Conservation (phyloP, 2,329 filamentous ascomycete genomes). For the Cordyceps javanica region DNA sequence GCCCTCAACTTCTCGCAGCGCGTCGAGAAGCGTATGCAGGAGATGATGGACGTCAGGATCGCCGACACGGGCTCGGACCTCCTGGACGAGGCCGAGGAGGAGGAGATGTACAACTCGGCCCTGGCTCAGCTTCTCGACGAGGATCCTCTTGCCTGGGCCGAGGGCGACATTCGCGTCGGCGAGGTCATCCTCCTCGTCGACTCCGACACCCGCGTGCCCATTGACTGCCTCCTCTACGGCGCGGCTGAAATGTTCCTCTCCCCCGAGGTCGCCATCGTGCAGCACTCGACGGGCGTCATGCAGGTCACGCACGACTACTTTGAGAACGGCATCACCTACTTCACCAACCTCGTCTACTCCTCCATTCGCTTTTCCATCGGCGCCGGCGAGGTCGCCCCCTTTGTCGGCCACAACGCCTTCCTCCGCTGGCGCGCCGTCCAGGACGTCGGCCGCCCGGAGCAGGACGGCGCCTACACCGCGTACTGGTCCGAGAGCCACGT, state of each 20-base stretch:
- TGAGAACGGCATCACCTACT: slow-evolving; percentile 68
- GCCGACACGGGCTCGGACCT: slow-evolving; percentile 16
- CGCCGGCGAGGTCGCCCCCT: slow-evolving; percentile 66
- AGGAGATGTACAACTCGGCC: slow-evolving; percentile 42
- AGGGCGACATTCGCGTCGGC: slow-evolving; percentile 54
- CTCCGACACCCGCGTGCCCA: slow-evolving; percentile 62
- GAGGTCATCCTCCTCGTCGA: slow-evolving; percentile 64
- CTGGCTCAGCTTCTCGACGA: slow-evolving; percentile 46
- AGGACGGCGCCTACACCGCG: slow-evolving; percentile 52
- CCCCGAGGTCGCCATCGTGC: slow-evolving; percentile 64
- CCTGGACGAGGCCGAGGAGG: slow-evolving; percentile 27
- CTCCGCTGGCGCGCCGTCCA: slow-evolving; percentile 55
- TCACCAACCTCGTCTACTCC: slow-evolving; percentile 72
- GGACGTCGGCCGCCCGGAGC: slow-evolving; percentile 34
- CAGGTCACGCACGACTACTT: slow-evolving; percentile 67
- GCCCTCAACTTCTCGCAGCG: slow-evolving; percentile 55
- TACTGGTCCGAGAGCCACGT: slow-evolving; percentile 74
- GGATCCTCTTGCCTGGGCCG: slow-evolving; percentile 43
- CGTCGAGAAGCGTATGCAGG: slow-evolving; percentile 53
- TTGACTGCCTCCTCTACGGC: slow-evolving; percentile 61
- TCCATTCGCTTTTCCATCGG: slow-evolving; percentile 65
- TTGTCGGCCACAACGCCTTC: slow-evolving; percentile 73
- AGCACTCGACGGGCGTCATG: slow-evolving; percentile 71
- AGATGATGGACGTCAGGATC: slow-evolving; percentile 19
- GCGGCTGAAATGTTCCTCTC: slow-evolving; percentile 65